Evolutionary conservation across 192 early-diverging fungal species (phyloP), one percentile per base, ranked within the genome.

Genomic region (Obelidium mucronatum): DNA sequence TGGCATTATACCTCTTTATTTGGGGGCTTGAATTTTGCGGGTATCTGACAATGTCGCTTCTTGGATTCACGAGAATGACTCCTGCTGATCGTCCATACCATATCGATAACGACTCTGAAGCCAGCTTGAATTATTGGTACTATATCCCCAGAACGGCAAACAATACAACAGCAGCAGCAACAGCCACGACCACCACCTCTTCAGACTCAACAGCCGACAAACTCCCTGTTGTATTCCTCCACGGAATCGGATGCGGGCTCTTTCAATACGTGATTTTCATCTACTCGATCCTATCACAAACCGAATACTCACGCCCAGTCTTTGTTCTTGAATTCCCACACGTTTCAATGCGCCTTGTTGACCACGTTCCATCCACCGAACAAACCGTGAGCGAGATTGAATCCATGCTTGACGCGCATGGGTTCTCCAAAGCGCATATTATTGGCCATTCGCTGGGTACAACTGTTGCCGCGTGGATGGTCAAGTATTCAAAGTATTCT

Each of bases 371-470:
- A 24, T 82, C 81, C 2, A 85, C 84, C 8, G 80, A 87, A 28
- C 85, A 89, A 53, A 87, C 82, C 2, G 84, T 91, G 4, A 42
- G 75, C 40, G 89, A 85, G 26, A 82, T 92, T 39, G 82, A 83
- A 39, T 61, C 81, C 0, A 90, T 92, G 81, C 77, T 92, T 2
- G 77, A 79, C 34, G 35, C 42, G 4, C 87, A 90, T 64, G 80
- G 79, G 0, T 85, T 82, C 63, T 37, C 75, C 17, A 79, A 84
- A n/a, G 91, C 91, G 5, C 82, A 86, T 1, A 88, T 91, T 71
- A 85, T 92, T 26, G 88, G 86, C 3, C 91, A 92, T 72, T 91
- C 90, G 4, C 80, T 91, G 13, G 91, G 91, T 2, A 90, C 91
- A 11, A 88, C 85, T 35, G 79, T 89, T 0, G 78, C 83, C 6